Evolutionary conservation across 441 rosid genomes (phyloP), one percentile per base, ranked within the genome.

Genomic region (Populus tomentosa): DNA sequence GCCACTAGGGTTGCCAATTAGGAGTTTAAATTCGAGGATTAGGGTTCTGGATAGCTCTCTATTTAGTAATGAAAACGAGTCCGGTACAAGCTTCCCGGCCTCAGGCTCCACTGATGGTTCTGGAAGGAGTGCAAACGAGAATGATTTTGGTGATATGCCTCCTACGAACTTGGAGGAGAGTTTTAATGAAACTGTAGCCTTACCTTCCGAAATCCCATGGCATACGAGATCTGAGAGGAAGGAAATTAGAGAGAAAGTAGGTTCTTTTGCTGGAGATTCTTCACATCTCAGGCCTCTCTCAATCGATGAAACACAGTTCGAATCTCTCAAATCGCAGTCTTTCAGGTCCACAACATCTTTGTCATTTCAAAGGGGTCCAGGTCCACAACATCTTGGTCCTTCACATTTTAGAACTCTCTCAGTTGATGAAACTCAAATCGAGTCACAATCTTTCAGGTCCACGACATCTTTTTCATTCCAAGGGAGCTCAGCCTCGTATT

Each of bases 1-100:
- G 74, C 86, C 97, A 14, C 75, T 91, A 84, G 94, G 94, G 10
- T 89, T 94, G 82, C 98, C 98, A 28, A 28, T 28, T 28, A 28
- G 30, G 30, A 28, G 30, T 28, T 28, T 28, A 0, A 88, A 84
- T 69, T 80, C 88, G 6, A 78, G 80, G 70, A 46, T 64, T 32
- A 74, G 46, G 56, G 76, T 70, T 69, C 59, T 16, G 33, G 80
- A n/a, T 72, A 40, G 80, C 69, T 20, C 79, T 68, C 81, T 77
- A 35, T 73, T 73, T 69, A 80, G 80, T 40, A 77, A 77, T 38
- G 84, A 76, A 71, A 72, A 79, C 74, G 82, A 80, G 53, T 78
- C 84, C 72, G 76, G 77, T 81, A 79, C 87, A 8, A 70, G 79
- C 82, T 77, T 82, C 65, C 79, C 70, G 14, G 82, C 78, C 50